Percentiles rank a stretch among this genome's conserved stretches.
Evolutionary conservation across 805 yeast genomes (phyloP).

Genomic region (Hanseniaspora valbyensis): DNA sequence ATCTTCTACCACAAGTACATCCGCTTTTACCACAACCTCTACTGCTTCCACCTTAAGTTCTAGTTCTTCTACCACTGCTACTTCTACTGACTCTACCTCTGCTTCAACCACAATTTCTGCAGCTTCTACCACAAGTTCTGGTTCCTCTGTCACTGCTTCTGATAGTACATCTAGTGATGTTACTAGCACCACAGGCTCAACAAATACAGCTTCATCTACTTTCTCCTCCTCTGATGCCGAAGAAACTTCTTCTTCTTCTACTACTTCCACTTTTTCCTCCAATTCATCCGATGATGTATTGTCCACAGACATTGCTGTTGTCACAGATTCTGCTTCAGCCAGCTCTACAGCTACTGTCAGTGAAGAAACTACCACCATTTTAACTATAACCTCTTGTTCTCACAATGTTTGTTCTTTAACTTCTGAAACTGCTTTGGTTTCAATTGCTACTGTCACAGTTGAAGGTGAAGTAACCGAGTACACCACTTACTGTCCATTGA

Average conservation of each 20-base stretch:
- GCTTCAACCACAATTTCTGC: constrained; percentile 18
- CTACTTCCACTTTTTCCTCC: not conserved
- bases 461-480: constrained; percentile 29
- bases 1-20: not conserved
- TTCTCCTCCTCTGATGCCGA: not conserved
- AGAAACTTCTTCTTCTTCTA: not conserved
- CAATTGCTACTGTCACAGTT: constrained; percentile 29
- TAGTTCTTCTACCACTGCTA: not conserved
- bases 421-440: constrained; percentile 31
- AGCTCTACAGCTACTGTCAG: constrained; percentile 2
- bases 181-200: too few relatives aligned
- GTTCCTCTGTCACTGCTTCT: too few relatives aligned
- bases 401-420: constrained; percentile 6
- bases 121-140: not conserved
- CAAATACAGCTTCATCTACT: not conserved
- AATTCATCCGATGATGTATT: not conserved
- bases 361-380: constrained; percentile 4
- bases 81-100: constrained; percentile 26
- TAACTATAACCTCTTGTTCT: constrained; percentile 13
- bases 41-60: not conserved
- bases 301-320: not conserved
- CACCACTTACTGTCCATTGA: constrained; percentile 29
- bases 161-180: too few relatives aligned
- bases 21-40: not conserved
- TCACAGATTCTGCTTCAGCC: not conserved